phyloP scores from a whole-genome alignment of 2,329 filamentous ascomycete species.

The Penicillium digitatum region DNA sequence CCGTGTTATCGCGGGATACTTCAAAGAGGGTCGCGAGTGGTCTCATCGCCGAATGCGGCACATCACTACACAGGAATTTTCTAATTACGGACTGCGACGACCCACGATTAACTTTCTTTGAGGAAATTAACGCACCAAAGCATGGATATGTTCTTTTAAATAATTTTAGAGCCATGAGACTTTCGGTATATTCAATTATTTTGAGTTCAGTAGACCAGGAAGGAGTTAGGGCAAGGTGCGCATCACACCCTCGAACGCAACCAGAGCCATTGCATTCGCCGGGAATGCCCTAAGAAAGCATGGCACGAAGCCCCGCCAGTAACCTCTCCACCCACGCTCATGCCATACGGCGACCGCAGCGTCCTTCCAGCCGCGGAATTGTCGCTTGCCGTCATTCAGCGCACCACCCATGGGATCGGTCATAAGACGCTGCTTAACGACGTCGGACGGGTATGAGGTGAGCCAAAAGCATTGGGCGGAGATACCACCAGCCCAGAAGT shows the following conservation, averaged over 20 bases:
- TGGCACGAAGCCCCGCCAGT: slow-evolving; percentile 89
- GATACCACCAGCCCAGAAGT: slow-evolving; percentile 95
- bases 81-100: not conserved
- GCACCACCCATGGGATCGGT: slow-evolving; percentile 78
- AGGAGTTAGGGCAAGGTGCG: slow-evolving; percentile 46
- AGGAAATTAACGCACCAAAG: not conserved
- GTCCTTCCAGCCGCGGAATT: slow-evolving; percentile 72
- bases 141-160: not conserved
- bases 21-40: slow-evolving; percentile 11
- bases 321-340: slow-evolving; percentile 73
- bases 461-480: slow-evolving; percentile 95
- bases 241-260: slow-evolving; percentile 93
- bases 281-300: slow-evolving; percentile 93
- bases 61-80: slow-evolving; percentile 14
- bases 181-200: not conserved
- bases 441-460: slow-evolving; percentile 84
- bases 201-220: not conserved
- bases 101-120: not conserved
- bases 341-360: slow-evolving; percentile 72
- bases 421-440: slow-evolving; percentile 96
- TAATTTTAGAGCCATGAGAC: not conserved
- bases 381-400: slow-evolving; percentile 62
- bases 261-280: slow-evolving; percentile 87
- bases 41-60: slow-evolving; percentile 14
- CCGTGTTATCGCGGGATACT: slow-evolving; percentile 6